Conservation (phyloP, 176 grass and related monocot species). For the Poa annua region DNA sequence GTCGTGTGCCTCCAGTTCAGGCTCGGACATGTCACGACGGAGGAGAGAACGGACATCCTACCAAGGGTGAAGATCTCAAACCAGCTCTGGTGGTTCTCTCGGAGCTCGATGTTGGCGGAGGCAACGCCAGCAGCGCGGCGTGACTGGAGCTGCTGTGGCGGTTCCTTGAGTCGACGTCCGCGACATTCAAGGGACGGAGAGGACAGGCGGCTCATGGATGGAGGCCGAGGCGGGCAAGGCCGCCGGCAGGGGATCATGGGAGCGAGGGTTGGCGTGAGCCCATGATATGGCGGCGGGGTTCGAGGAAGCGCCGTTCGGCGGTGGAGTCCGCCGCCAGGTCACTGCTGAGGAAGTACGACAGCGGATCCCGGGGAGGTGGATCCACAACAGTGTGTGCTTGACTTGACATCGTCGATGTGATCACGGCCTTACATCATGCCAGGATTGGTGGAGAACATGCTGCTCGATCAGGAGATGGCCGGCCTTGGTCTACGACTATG, state of each 20-base stretch:
- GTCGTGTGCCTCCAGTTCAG: slow-evolving; percentile 88
- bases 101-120: slow-evolving; percentile 59
- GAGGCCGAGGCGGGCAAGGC: slow-evolving; percentile 63
- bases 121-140: slow-evolving; percentile 35
- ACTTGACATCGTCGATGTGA: neutral
- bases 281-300: slow-evolving; percentile 71
- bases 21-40: slow-evolving; percentile 36
- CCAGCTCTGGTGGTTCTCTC: slow-evolving; percentile 84
- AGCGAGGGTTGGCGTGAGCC: slow-evolving; percentile 70
- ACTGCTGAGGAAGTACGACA: slow-evolving; percentile 85
- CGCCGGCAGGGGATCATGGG: slow-evolving; percentile 45
- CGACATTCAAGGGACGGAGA: slow-evolving; percentile 85
- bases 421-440: slow-evolving; percentile 13
- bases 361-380: slow-evolving; percentile 34
- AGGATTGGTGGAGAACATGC: neutral
- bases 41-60: slow-evolving; percentile 57
- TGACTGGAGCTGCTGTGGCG: slow-evolving; percentile 71
- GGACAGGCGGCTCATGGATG: slow-evolving; percentile 70
- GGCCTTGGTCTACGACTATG: too few species aligned
- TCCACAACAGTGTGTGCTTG: too few species aligned
- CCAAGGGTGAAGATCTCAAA: slow-evolving; percentile 53
- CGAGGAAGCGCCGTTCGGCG: slow-evolving; percentile 66
- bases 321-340: slow-evolving; percentile 66
- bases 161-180: slow-evolving; percentile 83
- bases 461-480: neutral